A percentile compares a stretch with the other conserved stretches of the same genome.
Conservation (phyloP, 352 stramenopile species). For the Phytopythium montanum region DNA sequence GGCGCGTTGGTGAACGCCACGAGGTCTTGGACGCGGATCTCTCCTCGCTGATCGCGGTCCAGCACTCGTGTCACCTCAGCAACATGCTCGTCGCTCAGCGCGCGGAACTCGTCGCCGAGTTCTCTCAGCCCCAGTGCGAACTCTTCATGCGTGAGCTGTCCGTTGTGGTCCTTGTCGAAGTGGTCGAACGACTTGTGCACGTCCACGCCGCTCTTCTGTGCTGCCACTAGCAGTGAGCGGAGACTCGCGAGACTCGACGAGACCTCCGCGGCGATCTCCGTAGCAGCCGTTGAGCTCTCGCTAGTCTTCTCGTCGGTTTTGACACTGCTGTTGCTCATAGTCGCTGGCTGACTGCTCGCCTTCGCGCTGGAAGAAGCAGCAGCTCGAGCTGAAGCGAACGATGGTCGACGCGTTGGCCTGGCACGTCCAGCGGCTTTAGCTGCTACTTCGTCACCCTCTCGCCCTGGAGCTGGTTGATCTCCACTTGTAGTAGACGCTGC, state of each 20-base stretch:
- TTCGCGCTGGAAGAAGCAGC: constrained; percentile 16
- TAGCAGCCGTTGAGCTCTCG: neutral
- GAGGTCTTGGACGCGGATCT: constrained; percentile 41
- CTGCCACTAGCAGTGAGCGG: constrained; percentile 38
- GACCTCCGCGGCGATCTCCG: constrained; percentile 5
- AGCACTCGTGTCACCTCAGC: constrained; percentile 30
- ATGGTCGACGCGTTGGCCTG: constrained; percentile 13
- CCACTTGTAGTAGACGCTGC: neutral
- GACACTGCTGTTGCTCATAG: neutral
- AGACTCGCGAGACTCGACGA: constrained; percentile 29
- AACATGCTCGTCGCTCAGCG: constrained; percentile 27
- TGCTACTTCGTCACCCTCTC: neutral
- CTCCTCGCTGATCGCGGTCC: constrained; percentile 23
- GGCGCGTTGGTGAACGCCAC: constrained; percentile 19
- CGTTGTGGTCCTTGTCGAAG: constrained; percentile 73
- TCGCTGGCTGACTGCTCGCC: neutral
- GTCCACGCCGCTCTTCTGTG: constrained; percentile 40
- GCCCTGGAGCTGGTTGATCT: neutral
- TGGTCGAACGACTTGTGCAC: constrained; percentile 60
- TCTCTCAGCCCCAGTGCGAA: constrained; percentile 43
- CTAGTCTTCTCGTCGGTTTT: neutral
- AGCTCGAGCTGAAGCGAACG: constrained; percentile 26
- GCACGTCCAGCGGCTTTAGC: constrained; percentile 2
- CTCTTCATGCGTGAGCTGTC: constrained; percentile 46
- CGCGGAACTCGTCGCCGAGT: constrained; percentile 35